Evolutionary conservation across 345 rosid species (phyloP).

Genomic region (Viola odorata): DNA sequence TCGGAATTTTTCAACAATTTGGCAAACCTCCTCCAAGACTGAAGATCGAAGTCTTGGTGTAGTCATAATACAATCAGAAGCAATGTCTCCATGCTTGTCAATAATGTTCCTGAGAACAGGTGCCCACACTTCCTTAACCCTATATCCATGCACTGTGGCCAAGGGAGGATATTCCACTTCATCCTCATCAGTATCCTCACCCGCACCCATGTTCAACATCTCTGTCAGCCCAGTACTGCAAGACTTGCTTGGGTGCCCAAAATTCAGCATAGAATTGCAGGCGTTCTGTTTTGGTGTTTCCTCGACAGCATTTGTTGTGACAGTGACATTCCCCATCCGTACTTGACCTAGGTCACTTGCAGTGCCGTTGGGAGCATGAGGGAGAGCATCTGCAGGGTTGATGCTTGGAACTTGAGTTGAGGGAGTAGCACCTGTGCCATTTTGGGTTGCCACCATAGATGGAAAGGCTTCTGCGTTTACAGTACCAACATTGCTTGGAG

Average conservation of each 20-base stretch:
- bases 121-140: conserved; percentile 5
- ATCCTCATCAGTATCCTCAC: not conserved
- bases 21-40: conserved; percentile 1
- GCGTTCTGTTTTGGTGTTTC: too few species aligned
- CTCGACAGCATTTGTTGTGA: too few species aligned
- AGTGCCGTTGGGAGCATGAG: too few species aligned
- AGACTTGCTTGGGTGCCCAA: not conserved
- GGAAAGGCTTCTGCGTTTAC: too few species aligned
- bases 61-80: not conserved
- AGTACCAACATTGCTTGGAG: too few species aligned
- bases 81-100: conserved; percentile 11
- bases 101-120: not conserved
- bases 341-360: too few species aligned
- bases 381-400: too few species aligned
- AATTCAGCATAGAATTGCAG: too few species aligned
- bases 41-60: not conserved
- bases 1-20: not conserved
- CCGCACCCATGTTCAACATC: conserved; percentile 2
- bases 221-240: conserved; percentile 10
- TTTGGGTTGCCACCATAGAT: too few species aligned
- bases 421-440: too few species aligned
- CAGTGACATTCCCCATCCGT: too few species aligned
- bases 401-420: too few species aligned
- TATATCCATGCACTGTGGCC: not conserved
- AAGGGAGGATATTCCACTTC: conserved; percentile 1